Evolutionary conservation across 2,329 filamentous ascomycete genomes (phyloP), one percentile per base, ranked within the genome.

Genomic region (Pseudohalonectria lignicola): DNA sequence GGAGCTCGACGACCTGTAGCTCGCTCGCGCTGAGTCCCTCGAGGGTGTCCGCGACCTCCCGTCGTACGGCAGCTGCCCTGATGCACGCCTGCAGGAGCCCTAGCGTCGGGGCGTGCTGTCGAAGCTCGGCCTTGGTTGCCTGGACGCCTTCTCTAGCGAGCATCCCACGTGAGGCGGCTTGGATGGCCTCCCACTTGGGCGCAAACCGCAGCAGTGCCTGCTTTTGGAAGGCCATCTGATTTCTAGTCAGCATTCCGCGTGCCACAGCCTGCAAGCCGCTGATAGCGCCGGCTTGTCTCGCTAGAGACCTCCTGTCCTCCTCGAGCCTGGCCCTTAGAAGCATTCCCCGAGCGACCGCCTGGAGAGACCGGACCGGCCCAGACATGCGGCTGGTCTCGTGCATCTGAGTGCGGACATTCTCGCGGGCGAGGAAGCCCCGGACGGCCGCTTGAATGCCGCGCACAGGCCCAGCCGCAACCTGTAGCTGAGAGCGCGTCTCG

Each of bases 281-380:
- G 43, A 78, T 66, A 26, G 65, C 63, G 31, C 54, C 54, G 44
- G 66, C 62, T 48, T 76, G 59, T 40, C 63, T 60, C 40, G 69
- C 64, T 36, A 82, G 64, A 39, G 63, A 55, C 45, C 63, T 58
- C 40, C 71, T 62, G 41, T 78, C 71, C 36, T 69, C 60, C 15
- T 68, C 64, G 39, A 80, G 58, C 34, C 67, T 66, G 43, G 61
- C 67, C 49, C 84, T 70, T 45, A 77, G 56, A 41, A 86, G 57
- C 61, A 76, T 71, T 49, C 82, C 84, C 42, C 83, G 72, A 47
- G 78, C 71, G 30, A 73, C 71, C 39, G 79, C 75, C 60, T 87
- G 82, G 31, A 86, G 65, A 34, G 64, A 61, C 42, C 66, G 61
- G 29, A 82, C 67, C 37, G 69, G 63, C 23, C 64, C 64, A 46